Percentiles rank a stretch among this genome's conserved stretches.
phyloP scores from a whole-genome alignment of 2,329 filamentous ascomycete species.

The Ophiostoma australiae region DNA sequence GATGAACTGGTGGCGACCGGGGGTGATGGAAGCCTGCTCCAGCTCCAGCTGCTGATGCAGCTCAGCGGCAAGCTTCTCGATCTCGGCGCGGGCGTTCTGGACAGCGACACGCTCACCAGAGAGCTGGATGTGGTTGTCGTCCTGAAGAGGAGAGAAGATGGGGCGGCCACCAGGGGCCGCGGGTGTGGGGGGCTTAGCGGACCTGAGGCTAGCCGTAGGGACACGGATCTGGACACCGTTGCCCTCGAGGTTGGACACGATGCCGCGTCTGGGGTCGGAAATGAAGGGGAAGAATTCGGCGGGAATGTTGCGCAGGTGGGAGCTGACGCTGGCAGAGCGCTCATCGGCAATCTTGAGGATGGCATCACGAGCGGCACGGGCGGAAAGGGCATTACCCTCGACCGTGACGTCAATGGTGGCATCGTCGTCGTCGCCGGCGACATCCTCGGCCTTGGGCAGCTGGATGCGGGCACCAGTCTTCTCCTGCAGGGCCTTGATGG shows the following conservation, averaged over 20 bases:
- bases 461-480: slow-evolving; percentile 87
- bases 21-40: slow-evolving; percentile 75
- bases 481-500: slow-evolving; percentile 84
- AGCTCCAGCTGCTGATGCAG: slow-evolving; percentile 71
- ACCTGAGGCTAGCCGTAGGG: slow-evolving; percentile 74
- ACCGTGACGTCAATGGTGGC: slow-evolving; percentile 78
- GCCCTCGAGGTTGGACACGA: slow-evolving; percentile 63
- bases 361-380: slow-evolving; percentile 74
- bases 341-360: slow-evolving; percentile 86
- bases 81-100: slow-evolving; percentile 70
- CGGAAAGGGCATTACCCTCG: slow-evolving; percentile 85
- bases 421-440: slow-evolving; percentile 70
- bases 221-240: slow-evolving; percentile 77
- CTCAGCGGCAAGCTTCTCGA: slow-evolving; percentile 73
- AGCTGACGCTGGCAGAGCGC: slow-evolving; percentile 73
- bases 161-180: slow-evolving; percentile 60
- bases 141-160: slow-evolving; percentile 63
- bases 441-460: slow-evolving; percentile 74
- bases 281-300: slow-evolving; percentile 95
- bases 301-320: slow-evolving; percentile 77
- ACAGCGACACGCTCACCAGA: slow-evolving; percentile 80
- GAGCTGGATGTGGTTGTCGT: slow-evolving; percentile 71
- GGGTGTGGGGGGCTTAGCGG: slow-evolving; percentile 60
- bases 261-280: slow-evolving; percentile 68
- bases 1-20: slow-evolving; percentile 90